Evolutionary conservation across 164 flowering plant genomes (phyloP).

Genomic region (Stephania cephalantha): DNA sequence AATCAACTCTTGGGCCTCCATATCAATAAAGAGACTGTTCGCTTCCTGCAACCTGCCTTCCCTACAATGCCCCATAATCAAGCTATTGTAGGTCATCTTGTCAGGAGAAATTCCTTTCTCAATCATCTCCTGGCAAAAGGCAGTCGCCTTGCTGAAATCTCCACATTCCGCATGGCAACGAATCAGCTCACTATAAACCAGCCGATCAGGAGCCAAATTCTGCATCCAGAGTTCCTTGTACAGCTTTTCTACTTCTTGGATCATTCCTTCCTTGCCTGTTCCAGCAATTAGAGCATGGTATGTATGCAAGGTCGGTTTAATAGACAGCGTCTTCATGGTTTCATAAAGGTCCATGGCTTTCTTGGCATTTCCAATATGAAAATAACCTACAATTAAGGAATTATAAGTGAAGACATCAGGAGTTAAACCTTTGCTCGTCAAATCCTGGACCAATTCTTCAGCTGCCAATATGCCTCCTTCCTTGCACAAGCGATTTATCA

Average conservation of each 20-base stretch:
- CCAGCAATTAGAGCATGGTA: slow-evolving; percentile 1
- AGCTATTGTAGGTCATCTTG: slow-evolving; percentile 9
- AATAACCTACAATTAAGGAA: slow-evolving; percentile 1
- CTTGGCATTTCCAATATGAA: neutral
- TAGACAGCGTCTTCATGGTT: neutral
- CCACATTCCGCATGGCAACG: slow-evolving; percentile 4
- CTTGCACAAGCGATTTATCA: neutral
- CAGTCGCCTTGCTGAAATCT: neutral
- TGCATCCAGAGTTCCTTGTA: neutral
- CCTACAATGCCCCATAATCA: slow-evolving; percentile 5
- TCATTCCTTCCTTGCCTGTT: neutral
- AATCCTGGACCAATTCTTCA: neutral
- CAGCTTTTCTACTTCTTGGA: slow-evolving; percentile 1
- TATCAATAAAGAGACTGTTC: neutral
- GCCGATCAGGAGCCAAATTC: slow-evolving; percentile 1
- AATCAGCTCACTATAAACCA: slow-evolving; percentile 4
- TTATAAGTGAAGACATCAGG: slow-evolving; percentile 8
- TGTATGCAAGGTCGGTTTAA: slow-evolving; percentile 1
- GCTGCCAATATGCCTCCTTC: neutral
- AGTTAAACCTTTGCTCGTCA: neutral
- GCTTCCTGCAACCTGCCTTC: slow-evolving; percentile 1
- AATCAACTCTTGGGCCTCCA: neutral
- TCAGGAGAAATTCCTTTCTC: slow-evolving; percentile 1
- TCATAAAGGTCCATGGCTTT: slow-evolving; percentile 4
- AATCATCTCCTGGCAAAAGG: slow-evolving; percentile 4